A percentile compares a stretch with the other conserved stretches of the same genome.
phyloP scores from a whole-genome alignment of 805 yeast genomes.

The Yamadazyma paraphyllophila region DNA sequence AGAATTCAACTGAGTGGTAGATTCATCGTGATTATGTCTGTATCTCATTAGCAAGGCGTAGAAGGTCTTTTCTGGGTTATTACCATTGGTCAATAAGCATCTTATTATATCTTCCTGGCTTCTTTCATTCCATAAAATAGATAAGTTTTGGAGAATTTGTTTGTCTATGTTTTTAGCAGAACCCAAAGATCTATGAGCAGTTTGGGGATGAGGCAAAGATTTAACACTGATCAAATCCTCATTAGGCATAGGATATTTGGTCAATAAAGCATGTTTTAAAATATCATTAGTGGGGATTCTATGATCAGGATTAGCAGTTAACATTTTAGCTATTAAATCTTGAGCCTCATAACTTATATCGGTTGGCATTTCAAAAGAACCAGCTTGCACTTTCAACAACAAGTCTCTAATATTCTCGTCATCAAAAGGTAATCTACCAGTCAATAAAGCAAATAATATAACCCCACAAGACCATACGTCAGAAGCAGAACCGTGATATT shows the following conservation, averaged over 20 bases:
- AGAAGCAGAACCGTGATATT: conserved; percentile 80
- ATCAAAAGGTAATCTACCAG: conserved; percentile 82
- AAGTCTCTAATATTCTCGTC: conserved; percentile 75
- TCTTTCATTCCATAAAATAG: conserved; percentile 59
- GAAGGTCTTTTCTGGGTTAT: conserved; percentile 46
- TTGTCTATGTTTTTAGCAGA: conserved; percentile 48
- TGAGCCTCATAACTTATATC: conserved; percentile 63
- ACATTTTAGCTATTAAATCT: conserved; percentile 62
- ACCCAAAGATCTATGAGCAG: conserved; percentile 51
- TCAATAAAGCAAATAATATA: conserved; percentile 70
- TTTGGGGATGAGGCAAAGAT: conserved; percentile 54
- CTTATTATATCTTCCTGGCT: conserved; percentile 38
- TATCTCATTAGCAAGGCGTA: conserved; percentile 45
- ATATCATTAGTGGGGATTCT: conserved; percentile 71
- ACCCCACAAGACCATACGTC: conserved; percentile 92
- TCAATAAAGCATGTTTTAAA: conserved; percentile 54
- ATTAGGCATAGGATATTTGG: conserved; percentile 49
- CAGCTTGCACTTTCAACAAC: conserved; percentile 72
- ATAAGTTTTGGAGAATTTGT: conserved; percentile 52
- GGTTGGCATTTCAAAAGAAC: conserved; percentile 69
- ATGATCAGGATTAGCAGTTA: conserved; percentile 66
- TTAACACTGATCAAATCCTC: conserved; percentile 45
- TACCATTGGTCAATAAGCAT: conserved; percentile 36
- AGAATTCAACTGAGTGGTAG: conserved; percentile 7
- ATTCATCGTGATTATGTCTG: conserved; percentile 40